Base-by-base conservation (phyloP, 169 alveolate genomes). In the Cryptosporidium ryanae region DNA sequence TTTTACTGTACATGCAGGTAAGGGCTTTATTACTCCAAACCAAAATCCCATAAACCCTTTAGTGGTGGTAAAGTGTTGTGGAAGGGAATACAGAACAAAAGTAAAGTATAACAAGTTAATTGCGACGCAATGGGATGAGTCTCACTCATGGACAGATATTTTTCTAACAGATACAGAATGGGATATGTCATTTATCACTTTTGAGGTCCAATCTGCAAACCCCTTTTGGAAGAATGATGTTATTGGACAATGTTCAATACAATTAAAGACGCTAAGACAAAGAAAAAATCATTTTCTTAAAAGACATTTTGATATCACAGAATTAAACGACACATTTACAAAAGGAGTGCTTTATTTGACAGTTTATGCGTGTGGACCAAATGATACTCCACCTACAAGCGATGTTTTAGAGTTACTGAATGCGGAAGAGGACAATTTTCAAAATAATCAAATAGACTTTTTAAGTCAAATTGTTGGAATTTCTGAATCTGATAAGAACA, bases 71-170 rank as follows among this genome's bases (percentile, higher is more conserved):
- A 94, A 96, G 17, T 95, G 97, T 82, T 95, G 96, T 65, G 96
- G 96, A 46, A 82, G 90, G 31, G 97, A 94, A 84, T 95, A 91
- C 54, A 83, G 91, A 50, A 95, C 97, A 25, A 92, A 94, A 21
- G 89, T 95, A 49, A 95, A 95, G 82, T 90, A 89, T 61, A 89
- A 92, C 57, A 95, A 95, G 82, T 91, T 95, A 67, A 93, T 90
- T 32, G 96, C 95, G 15, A 96, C 96, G 23, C 93, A 94, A 82
- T 95, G 98, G 98, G 98, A 95, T 59, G 97, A 94, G 68, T 84
- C 95, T 65, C 91, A 90, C 84, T 83, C 94, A 49, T 95, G 98
- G 98, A 91, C 92, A 46, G 94, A 95, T 91, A 49, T 95, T 5
- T 92, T 89, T 49, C 90, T 95, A 25, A 90, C 97, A 38, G 92